Evolutionary conservation across 352 stramenopile genomes (phyloP).

Genomic region (Peronosclerospora sorghi): DNA sequence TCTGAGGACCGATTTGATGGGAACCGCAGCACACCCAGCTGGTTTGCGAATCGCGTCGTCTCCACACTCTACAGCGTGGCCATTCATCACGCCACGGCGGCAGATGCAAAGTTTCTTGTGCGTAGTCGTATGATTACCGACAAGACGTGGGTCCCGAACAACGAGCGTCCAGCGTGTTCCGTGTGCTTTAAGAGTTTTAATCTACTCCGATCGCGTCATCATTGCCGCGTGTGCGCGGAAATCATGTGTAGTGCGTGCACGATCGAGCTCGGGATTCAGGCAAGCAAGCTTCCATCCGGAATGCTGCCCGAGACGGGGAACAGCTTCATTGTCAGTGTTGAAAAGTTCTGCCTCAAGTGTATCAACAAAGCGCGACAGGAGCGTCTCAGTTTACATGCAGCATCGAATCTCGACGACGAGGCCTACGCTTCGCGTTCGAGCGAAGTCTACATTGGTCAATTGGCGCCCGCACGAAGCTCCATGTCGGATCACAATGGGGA

Average conservation of each 20-base stretch:
- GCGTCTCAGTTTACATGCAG: slow-evolving; percentile 27
- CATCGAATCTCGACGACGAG: slow-evolving; percentile 3
- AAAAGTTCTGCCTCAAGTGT: slow-evolving; percentile 79
- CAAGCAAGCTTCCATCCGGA: slow-evolving; percentile 35
- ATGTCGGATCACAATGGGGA: slow-evolving; percentile 23
- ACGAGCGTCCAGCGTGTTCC: slow-evolving; percentile 49
- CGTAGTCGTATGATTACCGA: slow-evolving; percentile 45
- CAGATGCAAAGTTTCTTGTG: slow-evolving; percentile 57
- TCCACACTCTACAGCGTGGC: slow-evolving; percentile 28
- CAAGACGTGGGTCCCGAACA: slow-evolving; percentile 60
- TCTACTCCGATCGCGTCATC: slow-evolving; percentile 58
- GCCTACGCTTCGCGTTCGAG: slow-evolving; percentile 19
- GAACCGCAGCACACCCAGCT: slow-evolving; percentile 49
- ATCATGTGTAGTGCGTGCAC: slow-evolving; percentile 73
- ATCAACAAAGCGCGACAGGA: slow-evolving; percentile 58
- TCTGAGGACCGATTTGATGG: slow-evolving; percentile 28
- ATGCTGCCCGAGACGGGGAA: slow-evolving; percentile 46
- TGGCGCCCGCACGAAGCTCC: slow-evolving; percentile 16
- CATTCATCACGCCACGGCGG: slow-evolving; percentile 30
- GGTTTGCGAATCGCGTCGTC: slow-evolving; percentile 56
- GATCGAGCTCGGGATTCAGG: slow-evolving; percentile 46
- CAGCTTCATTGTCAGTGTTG: slow-evolving; percentile 45
- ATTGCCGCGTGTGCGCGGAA: slow-evolving; percentile 73
- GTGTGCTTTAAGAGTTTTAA: slow-evolving; percentile 76
- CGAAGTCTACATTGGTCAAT: slow-evolving; percentile 22